Base-by-base conservation (phyloP, 2,329 filamentous ascomycete genomes). In the Trichoderma cornu-damae region DNA sequence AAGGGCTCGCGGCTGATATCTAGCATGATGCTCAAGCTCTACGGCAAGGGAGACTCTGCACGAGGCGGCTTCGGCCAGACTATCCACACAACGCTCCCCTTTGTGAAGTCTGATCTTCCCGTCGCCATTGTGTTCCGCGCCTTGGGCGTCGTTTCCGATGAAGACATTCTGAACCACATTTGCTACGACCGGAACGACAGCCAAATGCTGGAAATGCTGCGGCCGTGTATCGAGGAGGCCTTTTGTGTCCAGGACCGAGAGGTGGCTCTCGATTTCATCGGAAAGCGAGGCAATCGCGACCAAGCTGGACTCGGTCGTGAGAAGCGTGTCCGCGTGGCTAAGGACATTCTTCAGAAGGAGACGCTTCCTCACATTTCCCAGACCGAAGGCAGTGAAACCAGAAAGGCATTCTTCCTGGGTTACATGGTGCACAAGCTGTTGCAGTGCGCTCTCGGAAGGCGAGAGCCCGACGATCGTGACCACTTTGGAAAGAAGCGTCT, bases 401-500 rank as follows among this genome's bases (percentile, higher is more conserved):
- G 90, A 59, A 99, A 99, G 71, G 94, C 95, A 2, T 99, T 96
- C 75, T 99, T 97, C 80, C 78, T 99, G 48, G 94, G 95, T 20
- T 99, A 99, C 75, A 99, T 99, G 93, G 90, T 97, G 46, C 93
- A 99, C 74, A 89, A 94, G 70, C 82, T 99, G 65, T 80, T 97
- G 22, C 93, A 96, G 72, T 96, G 92, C 70, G 90, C 92, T 55
- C 81, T 99, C 47, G 95, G 94, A 51, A 87, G 94, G 61, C 88
- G 91, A 61, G 94, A 97, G 70, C 90, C 91, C 24, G 94, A 99
- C 68, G 94, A 99, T 69, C 89, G 94, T 77, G 94, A 99, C 78
- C 95, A 99, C 72, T 96, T 99, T 68, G 94, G 94, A 67, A 97
- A 97, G 82, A 99, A 99, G 81, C 88, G 94, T 64, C 80, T 99